phyloP scores from a whole-genome alignment of 768 basidiomycete genomes.

The Coprinellus micaceus region DNA sequence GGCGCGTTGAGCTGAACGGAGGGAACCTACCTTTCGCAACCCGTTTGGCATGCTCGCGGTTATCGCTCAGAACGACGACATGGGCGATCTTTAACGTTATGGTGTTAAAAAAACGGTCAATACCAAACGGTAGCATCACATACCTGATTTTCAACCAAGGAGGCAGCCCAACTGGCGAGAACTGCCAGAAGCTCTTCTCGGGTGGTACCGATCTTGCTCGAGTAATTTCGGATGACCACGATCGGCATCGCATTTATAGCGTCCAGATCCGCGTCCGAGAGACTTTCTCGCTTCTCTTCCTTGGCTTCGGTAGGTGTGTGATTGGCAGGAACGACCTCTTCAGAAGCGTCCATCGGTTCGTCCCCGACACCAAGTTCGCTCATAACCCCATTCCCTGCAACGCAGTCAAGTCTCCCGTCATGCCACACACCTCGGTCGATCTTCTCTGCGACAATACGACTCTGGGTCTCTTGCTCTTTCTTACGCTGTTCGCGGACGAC shows the following conservation, averaged over 20 bases:
- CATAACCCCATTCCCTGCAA: constrained; percentile 86
- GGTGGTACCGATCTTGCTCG: constrained; percentile 48
- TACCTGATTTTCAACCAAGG: constrained; percentile 77
- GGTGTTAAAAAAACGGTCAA: neutral
- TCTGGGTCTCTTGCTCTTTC: constrained; percentile 35
- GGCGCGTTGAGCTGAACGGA: neutral
- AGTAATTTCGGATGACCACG: constrained; percentile 82
- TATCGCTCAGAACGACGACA: constrained; percentile 87
- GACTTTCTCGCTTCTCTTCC: constrained; percentile 11
- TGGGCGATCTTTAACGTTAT: constrained; percentile 68
- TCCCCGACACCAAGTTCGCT: constrained; percentile 82
- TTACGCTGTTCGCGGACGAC: constrained; percentile 34
- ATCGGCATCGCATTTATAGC: constrained; percentile 70
- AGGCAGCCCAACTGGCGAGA: constrained; percentile 82
- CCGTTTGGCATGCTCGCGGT: constrained; percentile 81
- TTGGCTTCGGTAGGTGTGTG: neutral
- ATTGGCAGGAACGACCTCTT: constrained; percentile 14
- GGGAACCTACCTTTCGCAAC: constrained; percentile 64
- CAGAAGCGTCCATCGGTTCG: constrained; percentile 45
- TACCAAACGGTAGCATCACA: constrained; percentile 9
- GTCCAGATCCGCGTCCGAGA: constrained; percentile 37
- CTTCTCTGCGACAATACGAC: constrained; percentile 36
- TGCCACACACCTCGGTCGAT: constrained; percentile 74
- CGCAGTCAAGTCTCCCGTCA: constrained; percentile 79
- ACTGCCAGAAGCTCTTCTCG: constrained; percentile 71